Conservation (phyloP, 345 rosid genomes). For the Brassica incana region DNA sequence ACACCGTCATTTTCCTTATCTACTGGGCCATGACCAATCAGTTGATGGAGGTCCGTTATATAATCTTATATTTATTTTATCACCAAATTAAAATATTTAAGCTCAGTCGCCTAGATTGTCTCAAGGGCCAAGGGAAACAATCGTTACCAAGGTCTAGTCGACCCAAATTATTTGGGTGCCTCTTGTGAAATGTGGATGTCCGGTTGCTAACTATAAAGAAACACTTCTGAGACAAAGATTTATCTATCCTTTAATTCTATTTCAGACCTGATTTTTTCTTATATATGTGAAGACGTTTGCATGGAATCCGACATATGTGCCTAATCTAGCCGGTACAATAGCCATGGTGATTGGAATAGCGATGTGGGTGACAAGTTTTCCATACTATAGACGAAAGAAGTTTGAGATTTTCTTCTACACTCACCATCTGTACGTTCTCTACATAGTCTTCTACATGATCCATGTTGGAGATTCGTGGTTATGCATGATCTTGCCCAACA, state of each 20-base stretch:
- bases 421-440: constrained; percentile 51
- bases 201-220: no score
- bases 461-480: constrained; percentile 61
- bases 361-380: constrained; percentile 62
- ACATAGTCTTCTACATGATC: constrained; percentile 53
- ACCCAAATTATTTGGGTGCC: not conserved
- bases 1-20: constrained; percentile 50
- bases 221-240: no score
- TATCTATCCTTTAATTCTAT: not conserved
- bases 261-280: not conserved
- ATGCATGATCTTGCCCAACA: constrained; percentile 59
- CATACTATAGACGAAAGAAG: constrained; percentile 47
- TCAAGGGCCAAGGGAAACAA: not conserved
- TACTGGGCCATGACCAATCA: constrained; percentile 59
- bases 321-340: constrained; percentile 60
- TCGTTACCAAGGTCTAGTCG: not conserved
- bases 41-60: constrained; percentile 42
- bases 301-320: constrained; percentile 53
- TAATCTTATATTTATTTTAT: not conserved
- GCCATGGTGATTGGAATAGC: constrained; percentile 51
- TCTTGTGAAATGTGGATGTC: no score
- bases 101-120: not conserved
- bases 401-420: constrained; percentile 65
- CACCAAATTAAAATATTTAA: not conserved
- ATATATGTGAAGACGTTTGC: constrained; percentile 43